Conservation (phyloP, 2,329 filamentous ascomycete species). For the Lomentospora prolificans region DNA sequence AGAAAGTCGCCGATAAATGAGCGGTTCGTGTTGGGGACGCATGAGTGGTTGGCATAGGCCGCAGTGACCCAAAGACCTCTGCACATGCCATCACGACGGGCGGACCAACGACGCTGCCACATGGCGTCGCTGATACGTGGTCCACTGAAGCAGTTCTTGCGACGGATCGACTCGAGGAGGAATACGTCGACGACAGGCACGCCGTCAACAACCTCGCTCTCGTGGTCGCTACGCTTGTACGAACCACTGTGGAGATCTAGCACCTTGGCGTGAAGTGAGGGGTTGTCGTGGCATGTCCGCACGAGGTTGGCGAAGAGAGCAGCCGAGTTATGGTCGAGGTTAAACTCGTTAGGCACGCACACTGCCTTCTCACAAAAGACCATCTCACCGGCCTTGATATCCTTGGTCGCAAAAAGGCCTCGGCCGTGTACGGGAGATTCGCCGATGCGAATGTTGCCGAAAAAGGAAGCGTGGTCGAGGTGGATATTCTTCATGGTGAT, state of each 20-base stretch:
- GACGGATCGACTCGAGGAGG: slow-evolving; percentile 28
- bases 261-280: slow-evolving; percentile 22
- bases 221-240: slow-evolving; percentile 20
- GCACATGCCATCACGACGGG: slow-evolving; percentile 10
- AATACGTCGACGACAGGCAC: slow-evolving; percentile 27
- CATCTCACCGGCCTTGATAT: slow-evolving; percentile 27
- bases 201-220: slow-evolving; percentile 24
- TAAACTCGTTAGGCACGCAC: slow-evolving; percentile 30
- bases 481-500: slow-evolving; percentile 14
- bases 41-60: slow-evolving; percentile 33
- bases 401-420: slow-evolving; percentile 30
- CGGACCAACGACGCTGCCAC: slow-evolving; percentile 4
- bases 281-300: slow-evolving; percentile 28
- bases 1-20: slow-evolving; percentile 34
- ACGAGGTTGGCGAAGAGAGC: slow-evolving; percentile 32
- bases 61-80: slow-evolving; percentile 26
- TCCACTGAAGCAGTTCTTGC: slow-evolving; percentile 28
- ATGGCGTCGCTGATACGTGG: slow-evolving; percentile 16
- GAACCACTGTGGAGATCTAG: slow-evolving; percentile 26
- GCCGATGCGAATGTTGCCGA: slow-evolving; percentile 21
- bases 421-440: slow-evolving; percentile 24
- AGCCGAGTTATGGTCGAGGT: slow-evolving; percentile 27
- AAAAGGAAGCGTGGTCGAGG: slow-evolving; percentile 21
- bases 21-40: slow-evolving; percentile 25
- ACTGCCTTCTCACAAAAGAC: slow-evolving; percentile 32